Conservation (phyloP, 2,329 filamentous ascomycete genomes). For the Cercospora sp. region DNA sequence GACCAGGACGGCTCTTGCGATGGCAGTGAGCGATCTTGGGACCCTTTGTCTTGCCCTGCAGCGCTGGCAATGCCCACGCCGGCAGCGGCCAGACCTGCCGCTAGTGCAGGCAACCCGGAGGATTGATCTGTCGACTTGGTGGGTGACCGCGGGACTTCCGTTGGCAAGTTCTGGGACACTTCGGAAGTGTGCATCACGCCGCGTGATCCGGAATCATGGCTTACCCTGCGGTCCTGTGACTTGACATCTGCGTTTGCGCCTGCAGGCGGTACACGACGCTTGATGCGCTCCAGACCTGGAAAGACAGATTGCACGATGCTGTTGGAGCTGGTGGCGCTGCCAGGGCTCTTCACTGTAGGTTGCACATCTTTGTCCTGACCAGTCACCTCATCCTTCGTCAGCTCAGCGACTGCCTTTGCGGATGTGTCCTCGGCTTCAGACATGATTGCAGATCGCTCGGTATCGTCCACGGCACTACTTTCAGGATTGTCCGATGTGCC, state of each 20-base stretch:
- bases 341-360: background rate
- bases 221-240: slow-evolving; percentile 9
- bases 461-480: slow-evolving; percentile 41
- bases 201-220: slow-evolving; percentile 5
- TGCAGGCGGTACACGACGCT: slow-evolving; percentile 24
- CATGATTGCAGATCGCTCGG: slow-evolving; percentile 23
- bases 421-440: slow-evolving; percentile 23
- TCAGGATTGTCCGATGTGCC: slow-evolving; percentile 24
- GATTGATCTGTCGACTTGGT: background rate
- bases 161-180: slow-evolving; percentile 31
- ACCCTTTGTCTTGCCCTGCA: background rate
- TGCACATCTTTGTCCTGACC: background rate
- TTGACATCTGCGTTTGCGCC: slow-evolving; percentile 1
- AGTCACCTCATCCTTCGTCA: background rate
- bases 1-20: slow-evolving; percentile 27
- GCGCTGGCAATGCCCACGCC: slow-evolving; percentile 3
- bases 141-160: slow-evolving; percentile 13
- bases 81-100: slow-evolving; percentile 7
- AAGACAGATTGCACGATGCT: slow-evolving; percentile 31
- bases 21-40: background rate
- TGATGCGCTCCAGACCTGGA: slow-evolving; percentile 31
- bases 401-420: background rate
- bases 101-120: slow-evolving; percentile 10
- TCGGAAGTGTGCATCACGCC: slow-evolving; percentile 32
- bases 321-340: slow-evolving; percentile 11